Conservation (phyloP, 179 eudicot species). For the Heliamphora pulchella region DNA sequence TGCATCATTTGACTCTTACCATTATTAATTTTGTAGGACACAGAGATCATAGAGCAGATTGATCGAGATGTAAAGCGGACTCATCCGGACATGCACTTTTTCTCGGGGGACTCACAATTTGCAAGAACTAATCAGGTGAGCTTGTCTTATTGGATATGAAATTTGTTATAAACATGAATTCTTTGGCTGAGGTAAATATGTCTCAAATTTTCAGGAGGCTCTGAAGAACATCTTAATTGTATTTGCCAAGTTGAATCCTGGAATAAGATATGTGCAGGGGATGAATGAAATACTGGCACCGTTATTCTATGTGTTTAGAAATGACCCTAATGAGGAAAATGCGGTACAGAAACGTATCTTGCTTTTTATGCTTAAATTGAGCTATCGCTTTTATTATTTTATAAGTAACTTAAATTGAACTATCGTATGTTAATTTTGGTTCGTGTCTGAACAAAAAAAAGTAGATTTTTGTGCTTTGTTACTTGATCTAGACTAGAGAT, state of each 20-base stretch:
- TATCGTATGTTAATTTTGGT: too few relatives aligned
- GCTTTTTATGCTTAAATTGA: constrained; percentile 1
- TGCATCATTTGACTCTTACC: not conserved
- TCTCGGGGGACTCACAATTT: constrained; percentile 66
- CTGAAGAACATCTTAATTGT: constrained; percentile 68
- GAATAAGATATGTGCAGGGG: constrained; percentile 98
- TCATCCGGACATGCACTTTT: constrained; percentile 88
- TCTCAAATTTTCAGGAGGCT: constrained; percentile 54
- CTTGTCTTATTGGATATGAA: constrained; percentile 8
- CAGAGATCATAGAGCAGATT: constrained; percentile 93
- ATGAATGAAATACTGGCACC: constrained; percentile 98
- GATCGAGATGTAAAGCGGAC: constrained; percentile 98
- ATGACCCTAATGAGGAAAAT: constrained; percentile 80
- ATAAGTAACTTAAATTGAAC: too few relatives aligned
- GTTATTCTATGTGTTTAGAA: constrained; percentile 71
- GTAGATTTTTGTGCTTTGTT: not conserved
- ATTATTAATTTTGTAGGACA: constrained; percentile 45
- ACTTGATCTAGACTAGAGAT: not conserved
- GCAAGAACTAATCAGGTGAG: constrained; percentile 77
- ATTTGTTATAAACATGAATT: not conserved
- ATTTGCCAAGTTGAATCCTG: constrained; percentile 95
- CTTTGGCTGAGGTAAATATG: constrained; percentile 13
- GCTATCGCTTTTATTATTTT: not conserved
- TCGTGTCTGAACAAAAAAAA: too few relatives aligned
- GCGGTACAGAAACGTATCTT: constrained; percentile 41